Conservation (phyloP, 208 protist genomes). For the Novymonas esmeraldas region DNA sequence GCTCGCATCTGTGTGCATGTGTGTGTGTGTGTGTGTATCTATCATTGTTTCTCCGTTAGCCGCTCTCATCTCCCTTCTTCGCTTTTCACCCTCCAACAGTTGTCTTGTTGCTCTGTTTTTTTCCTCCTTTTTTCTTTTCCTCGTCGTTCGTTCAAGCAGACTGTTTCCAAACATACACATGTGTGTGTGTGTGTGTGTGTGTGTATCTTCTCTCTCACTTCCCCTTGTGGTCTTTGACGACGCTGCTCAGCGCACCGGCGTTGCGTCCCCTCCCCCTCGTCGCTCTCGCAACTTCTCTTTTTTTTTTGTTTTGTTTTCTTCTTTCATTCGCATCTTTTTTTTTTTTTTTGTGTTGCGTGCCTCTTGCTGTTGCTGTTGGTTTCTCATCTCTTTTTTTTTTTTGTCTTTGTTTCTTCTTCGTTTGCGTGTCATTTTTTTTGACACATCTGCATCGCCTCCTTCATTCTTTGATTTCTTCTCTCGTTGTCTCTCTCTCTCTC, state of each 20-base stretch:
- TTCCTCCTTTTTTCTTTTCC: slow-evolving; percentile 9
- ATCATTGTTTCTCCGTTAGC: not conserved
- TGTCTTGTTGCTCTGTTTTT: slow-evolving; percentile 3
- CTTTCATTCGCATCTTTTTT: slow-evolving; percentile 2
- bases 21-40: too few relatives aligned
- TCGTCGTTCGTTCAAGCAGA: not conserved
- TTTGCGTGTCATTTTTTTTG: too few relatives aligned
- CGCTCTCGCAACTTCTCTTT: not conserved
- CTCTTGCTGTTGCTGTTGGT: slow-evolving; percentile 4
- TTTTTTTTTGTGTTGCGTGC: slow-evolving; percentile 18
- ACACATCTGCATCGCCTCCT: too few relatives aligned
- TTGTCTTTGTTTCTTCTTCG: not conserved
- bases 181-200: too few relatives aligned
- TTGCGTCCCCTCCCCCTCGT: not conserved
- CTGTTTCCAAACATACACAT: not conserved
- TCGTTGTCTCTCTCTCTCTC: too few relatives aligned
- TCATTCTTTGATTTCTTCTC: too few relatives aligned
- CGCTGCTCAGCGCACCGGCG: too few relatives aligned
- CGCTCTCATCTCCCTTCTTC: slow-evolving; percentile 1
- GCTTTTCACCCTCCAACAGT: slow-evolving; percentile 10
- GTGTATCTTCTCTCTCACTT: not conserved
- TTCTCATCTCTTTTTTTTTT: slow-evolving; percentile 5
- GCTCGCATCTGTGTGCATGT: too few relatives aligned
- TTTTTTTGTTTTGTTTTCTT: not conserved
- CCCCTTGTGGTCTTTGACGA: too few relatives aligned